Evolutionary conservation across 768 basidiomycete genomes (phyloP), one percentile per base, ranked within the genome.

Genomic region (Serendipita sp.): DNA sequence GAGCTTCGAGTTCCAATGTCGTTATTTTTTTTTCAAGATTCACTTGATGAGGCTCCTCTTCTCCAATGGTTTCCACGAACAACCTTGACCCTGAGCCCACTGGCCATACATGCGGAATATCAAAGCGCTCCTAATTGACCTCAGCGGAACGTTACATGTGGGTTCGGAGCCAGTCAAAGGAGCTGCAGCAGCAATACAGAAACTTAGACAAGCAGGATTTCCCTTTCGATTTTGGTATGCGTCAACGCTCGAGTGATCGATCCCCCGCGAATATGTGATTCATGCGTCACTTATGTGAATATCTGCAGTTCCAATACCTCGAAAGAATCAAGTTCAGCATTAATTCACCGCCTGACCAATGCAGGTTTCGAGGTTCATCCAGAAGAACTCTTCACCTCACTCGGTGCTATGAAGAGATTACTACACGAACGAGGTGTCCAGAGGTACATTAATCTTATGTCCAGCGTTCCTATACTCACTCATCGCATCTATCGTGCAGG

Each of bases 271-370:
- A 48, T 48, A 20, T 20, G 20, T 48, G 7, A n/a, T 48, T 20
- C 9, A 48, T 20, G 26, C 45, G 17, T 9, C 9, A 48, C 45
- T 28, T 5, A 48, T 20, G 5, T 9, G 45, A 5, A 48, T 48
- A 48, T 17, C n/a, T 73, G 80, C 63, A 86, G 86, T 69, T 85
- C 82, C 58, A 88, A 88, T 68, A 82, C 82, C 0, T 84, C 82
- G 69, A 83, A 85, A 64, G 84, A 86, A 65, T 81, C 82, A 0
- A 79, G 75, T 0, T 44, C 61, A 2, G 73, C 72, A 3, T 69
- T 86, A 3, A 65, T 79, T n/a, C 61, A 62, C 1, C 73, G 75
- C 22, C 73, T 88, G 66, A 61, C 66, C 0, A 66, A 68, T 0
- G 78, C 83, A 65, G 82, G 83, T 0, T 78, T 87, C 64, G 74